Evolutionary conservation across 2,329 filamentous ascomycete species (phyloP), one percentile per base, ranked within the genome.

Genomic region (Verticillium nubilum): DNA sequence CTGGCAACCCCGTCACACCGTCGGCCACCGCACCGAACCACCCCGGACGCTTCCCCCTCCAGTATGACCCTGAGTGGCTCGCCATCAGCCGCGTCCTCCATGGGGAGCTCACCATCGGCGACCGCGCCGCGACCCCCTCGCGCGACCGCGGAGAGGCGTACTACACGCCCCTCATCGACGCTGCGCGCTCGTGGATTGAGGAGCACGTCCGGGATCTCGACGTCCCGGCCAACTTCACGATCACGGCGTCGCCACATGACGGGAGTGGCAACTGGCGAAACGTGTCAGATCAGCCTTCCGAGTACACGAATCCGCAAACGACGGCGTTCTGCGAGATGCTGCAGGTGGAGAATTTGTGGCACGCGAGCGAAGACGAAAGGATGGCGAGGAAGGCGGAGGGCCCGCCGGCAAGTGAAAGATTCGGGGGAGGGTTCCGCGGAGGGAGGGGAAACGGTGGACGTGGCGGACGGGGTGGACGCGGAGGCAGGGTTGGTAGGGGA

Each of bases 61-160:
- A 86, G 54, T 98, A 99, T 70, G 95, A 99, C 72, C 86, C 88
- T 12, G 95, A 99, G 76, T 99, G 94, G 94, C 86, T 99, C 7
- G 90, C 95, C 50, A 97, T 99, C 64, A 93, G 88, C 13, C 89
- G 94, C 50, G 88, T 87, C 7, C 96, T 98, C 69, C 85, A 90
- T 47, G 67, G 78, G 3, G 80, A 85, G 47, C 79, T 95, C 2
- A 73, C 77, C 1, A 76, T 94, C 37, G 90, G 91, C 60, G 79
- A 88, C 63, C 79, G 78, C 5, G 70, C 75, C 7, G 80, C 82
- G 1, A 72, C 74, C 42, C 73, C 83, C 0, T 80, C 88, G 0
- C 71, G 76, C 1, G 81, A 96, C 68, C 77, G 84, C 27, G 90
- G 90, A 23, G 86, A 96, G 71, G 82, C 79, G 2, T 75, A 82